A percentile compares a stretch with the other conserved stretches of the same genome.
Conservation (phyloP, 148 eudicot species). For the Amaranthus palmeri region DNA sequence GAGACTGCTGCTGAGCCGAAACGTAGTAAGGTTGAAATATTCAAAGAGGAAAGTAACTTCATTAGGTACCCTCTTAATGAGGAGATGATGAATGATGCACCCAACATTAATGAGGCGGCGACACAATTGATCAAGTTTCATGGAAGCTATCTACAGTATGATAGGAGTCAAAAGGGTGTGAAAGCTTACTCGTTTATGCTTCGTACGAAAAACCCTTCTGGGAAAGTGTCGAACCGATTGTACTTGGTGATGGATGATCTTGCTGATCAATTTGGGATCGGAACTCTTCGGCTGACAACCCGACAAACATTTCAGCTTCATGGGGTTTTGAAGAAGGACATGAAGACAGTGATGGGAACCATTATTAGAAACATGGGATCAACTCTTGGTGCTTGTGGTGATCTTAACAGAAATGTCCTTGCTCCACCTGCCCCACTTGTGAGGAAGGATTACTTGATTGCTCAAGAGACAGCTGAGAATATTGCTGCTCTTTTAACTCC, state of each 20-base stretch:
- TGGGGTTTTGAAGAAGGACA: slow-evolving; percentile 83
- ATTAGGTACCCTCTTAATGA: slow-evolving; percentile 94
- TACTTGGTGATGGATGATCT: slow-evolving; percentile 96
- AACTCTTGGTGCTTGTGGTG: slow-evolving; percentile 98
- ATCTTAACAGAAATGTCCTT: slow-evolving; percentile 91
- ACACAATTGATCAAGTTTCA: slow-evolving; percentile 96
- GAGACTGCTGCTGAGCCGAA: slow-evolving; percentile 59
- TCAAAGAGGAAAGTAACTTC: slow-evolving; percentile 91
- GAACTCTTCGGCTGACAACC: slow-evolving; percentile 91
- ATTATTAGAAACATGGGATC: slow-evolving; percentile 88
- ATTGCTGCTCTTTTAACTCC: slow-evolving; percentile 91
- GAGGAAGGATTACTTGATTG: slow-evolving; percentile 80
- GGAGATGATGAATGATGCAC: slow-evolving; percentile 75
- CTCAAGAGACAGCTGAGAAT: slow-evolving; percentile 89
- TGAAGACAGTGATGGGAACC: slow-evolving; percentile 89
- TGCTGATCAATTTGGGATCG: slow-evolving; percentile 93
- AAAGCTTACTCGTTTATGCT: slow-evolving; percentile 96
- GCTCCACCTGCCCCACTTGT: slow-evolving; percentile 92
- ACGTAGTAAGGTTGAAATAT: slow-evolving; percentile 92
- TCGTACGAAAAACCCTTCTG: slow-evolving; percentile 95
- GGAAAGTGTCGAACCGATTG: slow-evolving; percentile 79
- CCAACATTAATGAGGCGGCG: slow-evolving; percentile 78
- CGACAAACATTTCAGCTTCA: slow-evolving; percentile 98
- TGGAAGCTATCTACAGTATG: slow-evolving; percentile 83
- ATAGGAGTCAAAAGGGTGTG: slow-evolving; percentile 74